These are phyloP conservation scores for Fonsecaea monophora DNA, from an alignment of 2,329 filamentous ascomycete genomes.

Conservation along the genomic window DNA sequence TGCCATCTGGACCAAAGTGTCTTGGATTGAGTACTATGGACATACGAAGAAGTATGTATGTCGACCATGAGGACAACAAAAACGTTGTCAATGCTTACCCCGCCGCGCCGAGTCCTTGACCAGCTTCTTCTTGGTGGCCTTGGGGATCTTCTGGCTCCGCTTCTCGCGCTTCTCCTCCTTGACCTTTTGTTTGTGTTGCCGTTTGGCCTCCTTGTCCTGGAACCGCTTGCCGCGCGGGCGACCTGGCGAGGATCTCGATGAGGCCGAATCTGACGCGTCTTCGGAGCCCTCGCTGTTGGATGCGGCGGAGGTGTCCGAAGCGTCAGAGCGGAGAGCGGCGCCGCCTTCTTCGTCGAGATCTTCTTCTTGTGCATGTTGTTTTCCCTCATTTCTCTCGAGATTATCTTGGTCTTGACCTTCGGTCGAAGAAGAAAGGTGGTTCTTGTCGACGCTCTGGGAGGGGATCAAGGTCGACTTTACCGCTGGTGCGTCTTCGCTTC, in stretches of 20 bases:
- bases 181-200: conserved; percentile 83
- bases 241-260: conserved; percentile 47
- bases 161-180: conserved; percentile 97
- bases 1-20: too few relatives aligned
- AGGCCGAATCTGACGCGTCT: conserved; percentile 41
- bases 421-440: neutral
- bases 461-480: neutral
- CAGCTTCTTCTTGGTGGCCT: conserved; percentile 90
- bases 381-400: neutral
- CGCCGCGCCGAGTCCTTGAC: conserved; percentile 67
- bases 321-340: neutral
- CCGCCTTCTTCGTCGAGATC: conserved; percentile 1
- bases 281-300: conserved; percentile 28
- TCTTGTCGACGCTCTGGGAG: neutral
- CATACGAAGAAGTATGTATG: too few relatives aligned
- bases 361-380: neutral
- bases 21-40: too few relatives aligned
- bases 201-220: conserved; percentile 89
- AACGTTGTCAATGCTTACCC: conserved; percentile 57
- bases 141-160: conserved; percentile 93
- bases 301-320: neutral
- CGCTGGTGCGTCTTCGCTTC: conserved; percentile 18
- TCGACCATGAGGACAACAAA: too few relatives aligned
- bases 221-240: conserved; percentile 81
- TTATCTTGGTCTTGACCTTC: neutral